A percentile compares a stretch with the other conserved stretches of the same genome.
These are phyloP conservation scores for Penicillium sp. DNA, from an alignment of 2,329 filamentous ascomycete species.

Conservation along the genomic window DNA sequence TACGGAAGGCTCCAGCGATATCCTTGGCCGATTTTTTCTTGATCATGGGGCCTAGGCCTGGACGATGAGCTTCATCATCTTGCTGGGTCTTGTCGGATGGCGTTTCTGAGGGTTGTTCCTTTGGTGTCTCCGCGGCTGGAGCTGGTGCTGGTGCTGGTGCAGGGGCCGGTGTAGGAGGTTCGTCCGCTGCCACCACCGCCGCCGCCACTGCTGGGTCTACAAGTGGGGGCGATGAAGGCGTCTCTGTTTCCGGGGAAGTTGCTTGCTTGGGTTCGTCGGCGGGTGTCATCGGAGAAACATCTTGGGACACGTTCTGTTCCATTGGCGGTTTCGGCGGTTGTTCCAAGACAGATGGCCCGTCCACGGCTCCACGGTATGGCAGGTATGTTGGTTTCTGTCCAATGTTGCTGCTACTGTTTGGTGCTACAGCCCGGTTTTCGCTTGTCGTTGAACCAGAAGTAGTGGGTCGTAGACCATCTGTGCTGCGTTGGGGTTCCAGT, in stretches of 20 bases:
- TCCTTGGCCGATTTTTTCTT: conserved; percentile 76
- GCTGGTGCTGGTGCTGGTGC: conserved; percentile 18
- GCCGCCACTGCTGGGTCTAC: conserved; percentile 20
- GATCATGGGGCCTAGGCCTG: conserved; percentile 88
- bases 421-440: conserved; percentile 23
- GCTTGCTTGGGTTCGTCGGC: conserved; percentile 28
- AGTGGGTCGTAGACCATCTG: conserved; percentile 34
- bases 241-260: conserved; percentile 17
- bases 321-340: conserved; percentile 13
- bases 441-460: conserved; percentile 33
- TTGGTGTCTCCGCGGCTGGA: conserved; percentile 7
- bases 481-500: conserved; percentile 24
- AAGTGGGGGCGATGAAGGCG: conserved; percentile 14
- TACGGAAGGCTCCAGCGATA: conserved; percentile 76
- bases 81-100: conserved; percentile 41
- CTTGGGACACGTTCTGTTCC: conserved; percentile 12
- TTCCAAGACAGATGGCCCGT: conserved; percentile 33
- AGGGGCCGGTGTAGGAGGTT: conserved; percentile 12
- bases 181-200: conserved; percentile 16
- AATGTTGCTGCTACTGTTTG: conserved; percentile 31
- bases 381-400: conserved; percentile 34
- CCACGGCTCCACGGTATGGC: conserved; percentile 32
- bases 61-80: conserved; percentile 62
- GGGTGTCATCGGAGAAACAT: conserved; percentile 20
- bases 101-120: conserved; percentile 15